Conservation (phyloP, 2,329 filamentous ascomycete genomes). For the Monilinia laxa region DNA sequence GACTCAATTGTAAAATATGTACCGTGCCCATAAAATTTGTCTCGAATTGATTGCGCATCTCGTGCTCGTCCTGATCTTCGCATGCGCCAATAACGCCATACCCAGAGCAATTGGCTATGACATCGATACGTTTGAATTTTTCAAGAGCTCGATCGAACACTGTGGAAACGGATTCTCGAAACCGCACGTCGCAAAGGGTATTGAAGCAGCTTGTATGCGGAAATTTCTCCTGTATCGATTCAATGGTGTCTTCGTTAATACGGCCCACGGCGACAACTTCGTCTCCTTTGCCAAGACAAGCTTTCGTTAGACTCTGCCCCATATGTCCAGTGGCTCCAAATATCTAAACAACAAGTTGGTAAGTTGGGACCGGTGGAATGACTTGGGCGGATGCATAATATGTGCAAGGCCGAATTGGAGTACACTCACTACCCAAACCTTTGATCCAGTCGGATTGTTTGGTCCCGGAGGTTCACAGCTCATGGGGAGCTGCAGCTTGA, state of each 20-base stretch:
- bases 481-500: constrained; percentile 65
- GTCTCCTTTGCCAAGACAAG: constrained; percentile 76
- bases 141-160: constrained; percentile 70
- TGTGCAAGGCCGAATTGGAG: background rate
- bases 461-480: constrained; percentile 83
- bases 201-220: constrained; percentile 73
- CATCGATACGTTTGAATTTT: constrained; percentile 78
- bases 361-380: background rate
- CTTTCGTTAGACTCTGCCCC: constrained; percentile 84
- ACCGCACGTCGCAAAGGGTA: constrained; percentile 85
- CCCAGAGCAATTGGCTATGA: constrained; percentile 90
- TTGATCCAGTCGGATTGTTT: constrained; percentile 66
- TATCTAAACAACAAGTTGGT: constrained; percentile 52
- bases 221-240: constrained; percentile 63
- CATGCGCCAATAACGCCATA: constrained; percentile 95
- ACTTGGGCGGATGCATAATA: background rate
- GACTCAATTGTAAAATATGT: constrained; percentile 84
- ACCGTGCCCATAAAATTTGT: constrained; percentile 96
- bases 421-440: constrained; percentile 80
- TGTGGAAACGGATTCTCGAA: constrained; percentile 70
- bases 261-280: constrained; percentile 83
- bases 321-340: constrained; percentile 98
- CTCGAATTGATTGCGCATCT: constrained; percentile 93
- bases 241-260: constrained; percentile 70
- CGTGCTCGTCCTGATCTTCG: constrained; percentile 94